Conservation (phyloP, 2,329 filamentous ascomycete genomes). For the Aureobasidium namibiae region DNA sequence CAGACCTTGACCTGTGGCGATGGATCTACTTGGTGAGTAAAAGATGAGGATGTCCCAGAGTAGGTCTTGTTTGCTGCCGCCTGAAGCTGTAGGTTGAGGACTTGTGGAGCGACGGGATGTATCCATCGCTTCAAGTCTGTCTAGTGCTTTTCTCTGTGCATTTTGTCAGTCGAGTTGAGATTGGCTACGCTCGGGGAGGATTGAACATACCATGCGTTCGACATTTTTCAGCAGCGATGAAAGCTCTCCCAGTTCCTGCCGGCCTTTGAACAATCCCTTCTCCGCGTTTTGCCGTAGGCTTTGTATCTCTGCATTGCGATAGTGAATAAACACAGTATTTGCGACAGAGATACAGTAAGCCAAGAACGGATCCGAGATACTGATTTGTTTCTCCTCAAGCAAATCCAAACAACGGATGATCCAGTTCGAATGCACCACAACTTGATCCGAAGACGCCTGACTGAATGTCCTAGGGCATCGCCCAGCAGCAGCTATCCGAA, state of each 20-base stretch:
- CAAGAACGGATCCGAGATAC: background rate
- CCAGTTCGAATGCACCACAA: constrained; percentile 10
- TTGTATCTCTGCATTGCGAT: background rate
- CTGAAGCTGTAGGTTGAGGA: background rate
- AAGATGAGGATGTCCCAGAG: constrained; percentile 11
- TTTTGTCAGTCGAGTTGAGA: background rate
- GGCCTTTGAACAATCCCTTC: constrained; percentile 8
- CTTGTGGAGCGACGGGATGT: constrained; percentile 2
- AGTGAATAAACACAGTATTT: constrained; percentile 5
- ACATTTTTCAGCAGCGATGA: constrained; percentile 6
- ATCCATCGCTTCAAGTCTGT: constrained; percentile 4
- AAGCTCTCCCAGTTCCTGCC: background rate
- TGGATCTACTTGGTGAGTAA: background rate
- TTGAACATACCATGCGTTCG: background rate
- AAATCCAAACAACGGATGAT: constrained; percentile 1
- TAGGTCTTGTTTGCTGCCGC: constrained; percentile 3
- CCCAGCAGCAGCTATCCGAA: background rate
- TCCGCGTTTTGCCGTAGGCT: constrained; percentile 1
- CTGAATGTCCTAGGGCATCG: constrained; percentile 5
- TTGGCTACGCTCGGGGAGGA: background rate
- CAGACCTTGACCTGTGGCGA: background rate
- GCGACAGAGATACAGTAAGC: constrained; percentile 9
- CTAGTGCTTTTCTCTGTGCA: background rate
- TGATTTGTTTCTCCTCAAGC: constrained; percentile 1
- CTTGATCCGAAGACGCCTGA: constrained; percentile 5